Evolutionary conservation across 1,139 yeast species (phyloP), one percentile per base, ranked within the genome.

Genomic region (Geotrichum siamense): DNA sequence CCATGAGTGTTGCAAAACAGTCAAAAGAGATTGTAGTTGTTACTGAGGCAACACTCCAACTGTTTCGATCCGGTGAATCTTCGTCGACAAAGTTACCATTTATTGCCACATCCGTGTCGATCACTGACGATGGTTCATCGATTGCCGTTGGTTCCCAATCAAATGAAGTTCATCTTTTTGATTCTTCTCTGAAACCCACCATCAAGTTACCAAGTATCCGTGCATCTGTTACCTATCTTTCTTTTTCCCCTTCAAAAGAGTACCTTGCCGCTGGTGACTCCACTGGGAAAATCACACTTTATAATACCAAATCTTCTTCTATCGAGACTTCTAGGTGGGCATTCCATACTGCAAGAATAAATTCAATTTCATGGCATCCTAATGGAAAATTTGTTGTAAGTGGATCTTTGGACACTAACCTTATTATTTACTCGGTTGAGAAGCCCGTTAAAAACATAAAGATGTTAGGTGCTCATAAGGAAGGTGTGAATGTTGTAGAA

Each of bases 311-410:
- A 1, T 78, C 78, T 39, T 75, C 71, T 33, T 57, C 73, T 5
- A 69, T 84, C 5, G 76, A 82, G 38, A 87, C 97, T 1, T 78
- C 93, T 0, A 76, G 97, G 59, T 91, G 99, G 99, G 82, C 94
- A 0, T 89, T 84, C 78, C 96, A 93, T 61, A 82, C 89, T 2
- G 80, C 94, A 46, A 78, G 75, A 48, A 82, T 91, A 48, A 78
- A 76, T 45, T 76, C 81, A 30, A 82, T 93, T 39, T 65, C 77
- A 27, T 91, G 97, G 97, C 74, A 81, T 37, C 63, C 68, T 2
- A 87, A 82, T 53, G 82, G 86, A 45, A 76, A 80, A 53, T 78
- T 72, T 53, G 73, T 84, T 40, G 82, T 80, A 17, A 78, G 91
- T 50, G 94, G 82, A 1, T 85, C 96, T 0, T 69, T 86, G 46